These are phyloP conservation scores for Spergularia marina DNA, from an alignment of 148 eudicot genomes.

Conservation along the genomic window DNA sequence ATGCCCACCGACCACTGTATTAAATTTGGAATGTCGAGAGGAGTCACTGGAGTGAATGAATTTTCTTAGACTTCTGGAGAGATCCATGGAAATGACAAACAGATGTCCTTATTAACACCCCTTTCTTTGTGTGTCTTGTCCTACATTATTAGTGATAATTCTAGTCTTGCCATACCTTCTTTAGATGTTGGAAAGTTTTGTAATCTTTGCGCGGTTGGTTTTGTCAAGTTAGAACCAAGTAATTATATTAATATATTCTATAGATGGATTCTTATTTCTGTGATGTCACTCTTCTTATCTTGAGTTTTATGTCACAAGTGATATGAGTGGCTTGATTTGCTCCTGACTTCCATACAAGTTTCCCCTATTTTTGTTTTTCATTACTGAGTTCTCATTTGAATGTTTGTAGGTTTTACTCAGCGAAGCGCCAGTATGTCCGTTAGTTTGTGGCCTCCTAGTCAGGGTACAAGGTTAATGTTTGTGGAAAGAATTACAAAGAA, in stretches of 20 bases:
- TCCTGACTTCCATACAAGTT: too few relatives aligned
- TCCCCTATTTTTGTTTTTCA: background rate
- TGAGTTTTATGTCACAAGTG: background rate
- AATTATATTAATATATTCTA: background rate
- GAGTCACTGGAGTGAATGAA: too few relatives aligned
- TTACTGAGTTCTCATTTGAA: background rate
- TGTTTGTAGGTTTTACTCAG: constrained; percentile 16
- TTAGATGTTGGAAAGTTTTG: background rate
- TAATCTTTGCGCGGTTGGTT: background rate
- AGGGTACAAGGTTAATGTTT: constrained; percentile 58
- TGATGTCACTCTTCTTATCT: background rate
- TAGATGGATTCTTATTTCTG: background rate
- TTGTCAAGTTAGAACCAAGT: background rate
- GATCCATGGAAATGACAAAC: too few relatives aligned
- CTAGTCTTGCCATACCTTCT: background rate
- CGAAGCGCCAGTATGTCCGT: constrained; percentile 36
- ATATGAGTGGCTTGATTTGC: too few relatives aligned
- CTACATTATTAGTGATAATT: background rate
- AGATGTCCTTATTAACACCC: too few relatives aligned
- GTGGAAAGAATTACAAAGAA: constrained; percentile 64
- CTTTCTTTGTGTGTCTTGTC: too few relatives aligned
- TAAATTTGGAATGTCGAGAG: too few relatives aligned
- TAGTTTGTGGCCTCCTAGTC: constrained; percentile 75
- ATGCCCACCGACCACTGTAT: too few relatives aligned
- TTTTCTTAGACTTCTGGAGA: too few relatives aligned